Base-by-base conservation (phyloP, 331 rosid species). In the Cydonia oblonga region DNA sequence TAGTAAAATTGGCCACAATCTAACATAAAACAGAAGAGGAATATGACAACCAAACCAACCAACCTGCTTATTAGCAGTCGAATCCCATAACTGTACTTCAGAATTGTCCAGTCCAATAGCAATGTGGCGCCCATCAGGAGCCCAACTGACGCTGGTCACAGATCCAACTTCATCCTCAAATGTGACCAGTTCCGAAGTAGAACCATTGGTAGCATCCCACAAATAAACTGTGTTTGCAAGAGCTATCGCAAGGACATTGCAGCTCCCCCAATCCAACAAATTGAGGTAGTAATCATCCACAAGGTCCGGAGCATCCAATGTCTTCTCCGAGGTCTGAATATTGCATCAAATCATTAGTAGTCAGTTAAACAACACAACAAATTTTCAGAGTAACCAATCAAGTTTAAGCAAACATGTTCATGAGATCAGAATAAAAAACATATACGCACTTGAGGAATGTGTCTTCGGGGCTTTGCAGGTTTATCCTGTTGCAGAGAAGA, bases 61-160 rank as follows among this genome's bases (percentile, higher is more conserved):
- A 62, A 88, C 92, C 86, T 85, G 81, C 70, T 77, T 73, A 3
- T 61, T 44, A 11, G 90, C 9, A n/a, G 81, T 20, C 15, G 92
- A 82, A 77, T 93, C 98, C 98, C 98, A 93, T 1, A 93, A 75
- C 83, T 93, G 98, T 44, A 90, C 92, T 68, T 71, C 84, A 16
- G 95, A 89, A 33, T 84, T 90, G 86, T 90, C 86, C 68, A 93
- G 82, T 52, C 96, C 97, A 81, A 93, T 32, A 23, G 96, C 96
- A 22, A 93, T 64, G 75, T 87, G 96, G 15, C 86, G 81, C 22
- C 97, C 97, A 80, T 93, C 96, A 8, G 97, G 90, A 9, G 98
- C 96, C 98, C 97, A 93, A 66, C 82, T 81, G 10, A 93, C 89
- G 64, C 97, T 86, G 1, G 97, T 90, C 2, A 93, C 79, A 1